Conservation (phyloP, 768 basidiomycete genomes). For the Heimioporus sp. region DNA sequence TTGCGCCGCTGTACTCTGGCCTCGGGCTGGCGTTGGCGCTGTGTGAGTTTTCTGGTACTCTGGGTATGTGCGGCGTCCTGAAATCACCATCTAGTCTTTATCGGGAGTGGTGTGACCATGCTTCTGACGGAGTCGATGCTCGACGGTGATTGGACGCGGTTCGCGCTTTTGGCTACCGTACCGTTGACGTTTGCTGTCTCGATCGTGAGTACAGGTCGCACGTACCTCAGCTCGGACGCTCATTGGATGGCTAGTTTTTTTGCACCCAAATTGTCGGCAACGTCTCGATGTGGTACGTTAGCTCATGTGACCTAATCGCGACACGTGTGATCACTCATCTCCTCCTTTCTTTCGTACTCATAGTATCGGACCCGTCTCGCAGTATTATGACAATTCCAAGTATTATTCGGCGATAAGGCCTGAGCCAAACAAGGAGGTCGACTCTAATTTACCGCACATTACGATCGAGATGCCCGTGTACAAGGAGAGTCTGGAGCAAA, state of each 20-base stretch:
- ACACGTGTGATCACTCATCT: constrained; percentile 1
- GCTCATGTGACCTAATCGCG: not conserved
- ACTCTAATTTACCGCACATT: constrained; percentile 66
- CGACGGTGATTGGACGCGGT: constrained; percentile 61
- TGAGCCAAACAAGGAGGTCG: constrained; percentile 58
- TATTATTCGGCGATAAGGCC: constrained; percentile 77
- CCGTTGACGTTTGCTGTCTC: constrained; percentile 79
- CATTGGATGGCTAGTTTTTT: constrained; percentile 55
- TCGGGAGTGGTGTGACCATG: constrained; percentile 56
- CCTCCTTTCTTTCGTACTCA: not conserved
- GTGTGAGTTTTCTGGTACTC: constrained; percentile 42
- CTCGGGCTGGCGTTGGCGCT: constrained; percentile 61
- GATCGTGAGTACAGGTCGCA: constrained; percentile 45
- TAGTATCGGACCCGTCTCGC: constrained; percentile 80
- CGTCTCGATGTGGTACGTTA: constrained; percentile 59
- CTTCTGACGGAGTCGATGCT: constrained; percentile 66
- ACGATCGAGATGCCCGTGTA: constrained; percentile 87
- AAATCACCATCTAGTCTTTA: constrained; percentile 51
- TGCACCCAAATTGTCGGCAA: constrained; percentile 65
- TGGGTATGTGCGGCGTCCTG: not conserved
- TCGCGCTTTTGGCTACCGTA: constrained; percentile 59
- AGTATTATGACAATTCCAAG: constrained; percentile 80
- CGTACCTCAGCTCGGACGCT: not conserved
- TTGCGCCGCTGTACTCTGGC: constrained; percentile 75
- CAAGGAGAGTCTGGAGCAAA: constrained; percentile 79